phyloP scores from a whole-genome alignment of 805 yeast species.

The Scheffersomyces stipitis region DNA sequence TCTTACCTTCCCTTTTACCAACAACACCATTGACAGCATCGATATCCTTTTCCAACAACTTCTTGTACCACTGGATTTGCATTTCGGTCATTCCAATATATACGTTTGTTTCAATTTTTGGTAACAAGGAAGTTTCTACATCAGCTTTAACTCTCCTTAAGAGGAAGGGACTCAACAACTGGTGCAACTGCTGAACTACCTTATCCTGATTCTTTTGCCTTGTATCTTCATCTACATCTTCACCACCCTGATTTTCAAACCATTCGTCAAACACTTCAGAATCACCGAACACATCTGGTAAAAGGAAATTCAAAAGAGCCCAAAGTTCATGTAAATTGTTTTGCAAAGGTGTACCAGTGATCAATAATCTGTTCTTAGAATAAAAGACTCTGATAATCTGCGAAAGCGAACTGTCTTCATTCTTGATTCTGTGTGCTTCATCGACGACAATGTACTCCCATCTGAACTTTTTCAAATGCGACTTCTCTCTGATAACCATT shows the following conservation, averaged over 20 bases:
- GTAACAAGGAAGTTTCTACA: constrained; percentile 86
- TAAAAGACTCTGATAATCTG: constrained; percentile 89
- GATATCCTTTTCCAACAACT: constrained; percentile 84
- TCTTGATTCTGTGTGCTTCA: constrained; percentile 96
- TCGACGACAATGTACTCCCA: constrained; percentile 96
- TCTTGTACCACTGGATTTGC: constrained; percentile 92
- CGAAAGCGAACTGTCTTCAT: constrained; percentile 87
- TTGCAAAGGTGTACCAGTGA: constrained; percentile 96
- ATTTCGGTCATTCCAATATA: constrained; percentile 94
- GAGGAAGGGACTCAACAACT: constrained; percentile 83
- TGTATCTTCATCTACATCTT: constrained; percentile 30
- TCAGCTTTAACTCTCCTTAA: constrained; percentile 89
- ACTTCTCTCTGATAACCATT: constrained; percentile 87
- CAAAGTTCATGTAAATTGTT: constrained; percentile 94
- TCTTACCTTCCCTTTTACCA: constrained; percentile 92
- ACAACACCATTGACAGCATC: constrained; percentile 95
- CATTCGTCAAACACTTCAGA: constrained; percentile 87
- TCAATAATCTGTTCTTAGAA: constrained; percentile 78
- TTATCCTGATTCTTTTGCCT: constrained; percentile 60
- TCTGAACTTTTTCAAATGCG: constrained; percentile 72
- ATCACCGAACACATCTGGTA: constrained; percentile 95
- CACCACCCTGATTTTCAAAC: constrained; percentile 62
- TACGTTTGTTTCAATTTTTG: constrained; percentile 85
- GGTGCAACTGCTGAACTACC: constrained; percentile 85
- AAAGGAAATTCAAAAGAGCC: constrained; percentile 86